These are phyloP conservation scores for Penicillium sp. DNA, from an alignment of 2,329 filamentous ascomycete genomes.

Conservation along the genomic window DNA sequence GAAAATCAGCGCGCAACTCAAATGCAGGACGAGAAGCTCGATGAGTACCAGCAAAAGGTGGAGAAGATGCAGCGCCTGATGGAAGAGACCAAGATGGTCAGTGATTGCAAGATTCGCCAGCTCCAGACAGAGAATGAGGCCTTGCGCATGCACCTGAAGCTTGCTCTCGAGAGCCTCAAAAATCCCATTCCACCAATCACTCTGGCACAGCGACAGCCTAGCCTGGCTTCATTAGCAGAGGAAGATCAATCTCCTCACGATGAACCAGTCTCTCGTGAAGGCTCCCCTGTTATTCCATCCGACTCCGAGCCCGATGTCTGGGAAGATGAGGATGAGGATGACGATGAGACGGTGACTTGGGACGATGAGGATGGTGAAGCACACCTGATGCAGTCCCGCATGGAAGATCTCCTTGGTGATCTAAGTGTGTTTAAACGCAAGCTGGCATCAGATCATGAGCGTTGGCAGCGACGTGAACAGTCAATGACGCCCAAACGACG, in stretches of 20 bases:
- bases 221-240: constrained; percentile 51
- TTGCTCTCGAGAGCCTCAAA: constrained; percentile 81
- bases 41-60: constrained; percentile 93
- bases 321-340: constrained; percentile 53
- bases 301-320: constrained; percentile 39
- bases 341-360: constrained; percentile 55
- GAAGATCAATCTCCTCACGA: constrained; percentile 54
- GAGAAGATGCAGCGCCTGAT: constrained; percentile 89
- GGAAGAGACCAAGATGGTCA: constrained; percentile 88
- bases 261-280: constrained; percentile 33
- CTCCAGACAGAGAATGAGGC: constrained; percentile 90
- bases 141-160: constrained; percentile 79
- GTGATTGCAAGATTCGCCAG: constrained; percentile 90
- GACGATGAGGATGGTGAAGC: constrained; percentile 48
- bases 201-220: constrained; percentile 35
- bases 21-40: constrained; percentile 77
- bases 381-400: constrained; percentile 74
- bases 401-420: constrained; percentile 80
- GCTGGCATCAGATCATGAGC: constrained; percentile 70
- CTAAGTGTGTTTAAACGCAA: constrained; percentile 79
- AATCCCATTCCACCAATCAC: constrained; percentile 74
- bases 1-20: constrained; percentile 73
- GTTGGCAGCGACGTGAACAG: constrained; percentile 35
- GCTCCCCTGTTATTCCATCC: constrained; percentile 23
- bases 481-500: constrained; percentile 28